These are phyloP conservation scores for Penstemon barbatus DNA, from an alignment of 257 asterid species.

Conservation along the genomic window DNA sequence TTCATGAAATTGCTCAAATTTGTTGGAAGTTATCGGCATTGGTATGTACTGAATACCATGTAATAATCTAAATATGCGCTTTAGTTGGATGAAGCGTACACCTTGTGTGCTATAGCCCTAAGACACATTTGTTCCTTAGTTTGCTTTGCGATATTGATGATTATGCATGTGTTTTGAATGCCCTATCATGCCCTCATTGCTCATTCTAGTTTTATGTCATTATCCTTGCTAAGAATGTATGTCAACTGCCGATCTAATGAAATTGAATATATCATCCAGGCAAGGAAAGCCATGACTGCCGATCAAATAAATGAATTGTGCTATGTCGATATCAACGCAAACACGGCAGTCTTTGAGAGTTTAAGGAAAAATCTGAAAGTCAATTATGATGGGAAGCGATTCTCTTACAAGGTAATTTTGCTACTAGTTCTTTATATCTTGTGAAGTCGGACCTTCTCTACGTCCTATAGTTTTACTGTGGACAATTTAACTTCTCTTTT, in stretches of 20 bases:
- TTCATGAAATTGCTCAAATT: too few species aligned
- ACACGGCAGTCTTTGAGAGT: constrained; percentile 84
- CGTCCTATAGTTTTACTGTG: background rate
- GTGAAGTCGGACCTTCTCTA: background rate
- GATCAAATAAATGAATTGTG: constrained; percentile 75
- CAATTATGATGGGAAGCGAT: constrained; percentile 63
- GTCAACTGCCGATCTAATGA: background rate
- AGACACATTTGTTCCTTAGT: too few species aligned
- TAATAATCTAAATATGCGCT: too few species aligned
- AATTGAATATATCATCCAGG: constrained; percentile 40
- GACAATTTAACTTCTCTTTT: background rate
- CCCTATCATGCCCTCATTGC: too few species aligned
- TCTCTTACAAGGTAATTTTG: constrained; percentile 78
- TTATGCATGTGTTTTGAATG: too few species aligned
- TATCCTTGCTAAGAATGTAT: too few species aligned
- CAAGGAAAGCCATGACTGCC: constrained; percentile 71
- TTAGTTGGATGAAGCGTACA: too few species aligned
- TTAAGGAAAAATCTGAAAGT: constrained; percentile 82
- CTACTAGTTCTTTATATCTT: background rate
- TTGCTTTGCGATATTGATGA: too few species aligned
- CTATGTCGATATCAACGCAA: constrained; percentile 75
- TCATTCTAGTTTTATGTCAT: too few species aligned
- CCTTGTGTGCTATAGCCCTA: too few species aligned
- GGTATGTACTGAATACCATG: too few species aligned
- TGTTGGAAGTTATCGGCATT: too few species aligned